These are phyloP conservation scores for Jaltomata sinuosa DNA, from an alignment of 257 asterid species.

Conservation along the genomic window DNA sequence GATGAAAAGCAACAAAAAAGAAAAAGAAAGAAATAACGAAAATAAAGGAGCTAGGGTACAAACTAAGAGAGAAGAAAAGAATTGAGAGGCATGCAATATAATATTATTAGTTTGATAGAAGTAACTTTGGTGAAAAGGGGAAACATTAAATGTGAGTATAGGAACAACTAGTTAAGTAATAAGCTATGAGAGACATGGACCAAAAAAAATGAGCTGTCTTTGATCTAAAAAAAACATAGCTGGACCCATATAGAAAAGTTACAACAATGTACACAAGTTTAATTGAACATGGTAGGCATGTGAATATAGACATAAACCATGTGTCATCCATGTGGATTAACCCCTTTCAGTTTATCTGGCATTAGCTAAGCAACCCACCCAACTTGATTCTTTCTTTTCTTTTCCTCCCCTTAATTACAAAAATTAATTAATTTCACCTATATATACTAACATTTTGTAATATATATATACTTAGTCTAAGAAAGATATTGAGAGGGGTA, in stretches of 20 bases:
- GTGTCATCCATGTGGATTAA: slow-evolving; percentile 27
- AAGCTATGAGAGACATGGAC: slow-evolving; percentile 15
- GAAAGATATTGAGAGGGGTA: slow-evolving; percentile 6
- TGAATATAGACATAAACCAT: slow-evolving; percentile 42
- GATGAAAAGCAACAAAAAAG: background rate
- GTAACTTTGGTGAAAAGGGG: background rate
- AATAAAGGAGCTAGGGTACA: background rate
- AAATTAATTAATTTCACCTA: background rate
- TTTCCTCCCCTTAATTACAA: background rate
- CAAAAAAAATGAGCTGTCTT: slow-evolving; percentile 39
- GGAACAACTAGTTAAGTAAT: background rate
- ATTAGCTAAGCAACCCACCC: slow-evolving; percentile 25
- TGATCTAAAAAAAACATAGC: slow-evolving; percentile 13
- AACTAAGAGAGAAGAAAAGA: background rate
- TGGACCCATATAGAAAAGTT: slow-evolving; percentile 41
- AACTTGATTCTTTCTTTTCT: slow-evolving; percentile 4
- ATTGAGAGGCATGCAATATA: background rate
- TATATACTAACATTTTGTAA: background rate
- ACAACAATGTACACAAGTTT: slow-evolving; percentile 30
- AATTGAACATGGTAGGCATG: slow-evolving; percentile 71
- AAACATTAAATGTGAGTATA: background rate
- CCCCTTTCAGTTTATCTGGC: slow-evolving; percentile 30
- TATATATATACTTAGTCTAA: background rate
- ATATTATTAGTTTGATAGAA: too few species aligned
- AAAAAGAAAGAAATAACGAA: background rate